Base-by-base conservation (phyloP, 176 grass and related monocot genomes). In the Coix lacrymajobi region DNA sequence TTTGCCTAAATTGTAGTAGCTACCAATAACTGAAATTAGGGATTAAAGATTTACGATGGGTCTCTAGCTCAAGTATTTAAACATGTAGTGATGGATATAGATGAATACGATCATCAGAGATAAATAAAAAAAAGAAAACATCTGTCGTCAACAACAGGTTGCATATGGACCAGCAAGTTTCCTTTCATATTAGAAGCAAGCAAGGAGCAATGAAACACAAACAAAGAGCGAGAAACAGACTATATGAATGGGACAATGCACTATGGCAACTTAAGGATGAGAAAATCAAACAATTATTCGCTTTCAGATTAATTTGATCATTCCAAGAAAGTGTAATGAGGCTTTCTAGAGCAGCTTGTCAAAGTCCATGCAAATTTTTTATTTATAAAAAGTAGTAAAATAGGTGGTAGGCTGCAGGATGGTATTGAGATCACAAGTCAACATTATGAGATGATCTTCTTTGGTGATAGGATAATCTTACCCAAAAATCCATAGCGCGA, bases 401-500 rank as follows among this genome's bases (percentile, higher is more conserved):
- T n/a, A 56, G 51, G 20, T 56, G 20, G 20, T 20, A 56, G 20
- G 51, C 22, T 24, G 52, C 52, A 56, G 22, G 49, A 24, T 56
- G 22, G 54, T 58, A 67, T 44, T 66, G 36, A 81, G 68, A 77
- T 19, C 57, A 11, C 20, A 46, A 62, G 15, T 63, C 13, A 11
- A 7, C 25, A 41, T 57, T 66, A 64, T 39, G 67, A 17, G 0
- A 22, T 13, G 48, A 37, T 30, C 62, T 68, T 76, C 28, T 28
- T 33, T 15, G 34, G 28, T 68, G 48, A 62, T 7, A 29, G 3
- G 3, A 25, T 11, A 58, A 74, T 71, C 85, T 86, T 92, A 95
- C 93, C 93, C 90, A 10, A 84, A 88, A 44, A 92, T 3, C 90
- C 93, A 95, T 58, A 95, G 73, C 43, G 87, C 74, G 51, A 92